These are phyloP conservation scores for Yamadazyma nakazawae DNA, from an alignment of 805 yeast genomes.

Conservation along the genomic window DNA sequence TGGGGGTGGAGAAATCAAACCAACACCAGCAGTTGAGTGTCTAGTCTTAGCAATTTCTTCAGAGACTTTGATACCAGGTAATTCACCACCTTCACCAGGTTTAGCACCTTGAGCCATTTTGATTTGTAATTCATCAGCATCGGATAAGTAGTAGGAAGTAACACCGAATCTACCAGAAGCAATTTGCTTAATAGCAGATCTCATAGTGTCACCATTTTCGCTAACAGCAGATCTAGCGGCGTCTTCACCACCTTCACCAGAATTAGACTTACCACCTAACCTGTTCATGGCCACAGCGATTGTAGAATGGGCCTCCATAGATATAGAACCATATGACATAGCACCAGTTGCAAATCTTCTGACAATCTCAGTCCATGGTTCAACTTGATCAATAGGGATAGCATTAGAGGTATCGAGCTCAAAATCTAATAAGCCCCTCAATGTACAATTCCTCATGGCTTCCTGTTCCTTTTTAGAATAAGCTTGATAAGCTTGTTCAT, in stretches of 20 bases:
- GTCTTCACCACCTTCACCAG: conserved; percentile 99
- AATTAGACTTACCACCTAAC: conserved; percentile 94
- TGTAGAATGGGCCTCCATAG: conserved; percentile 98
- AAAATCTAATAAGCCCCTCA: conserved; percentile 90
- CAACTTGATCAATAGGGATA: conserved; percentile 95
- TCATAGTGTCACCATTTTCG: conserved; percentile 93
- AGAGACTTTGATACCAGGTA: conserved; percentile 91
- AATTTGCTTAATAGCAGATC: conserved; percentile 97
- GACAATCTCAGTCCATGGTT: conserved; percentile 99
- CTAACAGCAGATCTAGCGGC: conserved; percentile 79
- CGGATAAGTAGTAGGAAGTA: conserved; percentile 88
- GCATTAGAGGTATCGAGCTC: conserved; percentile 69
- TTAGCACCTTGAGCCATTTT: conserved; percentile 99
- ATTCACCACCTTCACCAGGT: conserved; percentile 99
- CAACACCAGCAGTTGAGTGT: conserved; percentile 96
- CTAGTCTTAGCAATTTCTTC: conserved; percentile 88
- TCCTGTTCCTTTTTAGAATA: conserved; percentile 88
- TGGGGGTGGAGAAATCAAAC: conserved; percentile 96
- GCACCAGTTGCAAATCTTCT: conserved; percentile 99
- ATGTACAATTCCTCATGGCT: conserved; percentile 87
- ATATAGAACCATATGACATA: conserved; percentile 97
- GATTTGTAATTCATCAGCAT: conserved; percentile 96
- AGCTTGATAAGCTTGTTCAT: conserved; percentile 87
- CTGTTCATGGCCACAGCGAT: conserved; percentile 98
- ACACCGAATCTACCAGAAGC: conserved; percentile 99